These are phyloP conservation scores for Sugiyamaella qingdaonensis DNA, from an alignment of 805 yeast genomes.

Conservation along the genomic window DNA sequence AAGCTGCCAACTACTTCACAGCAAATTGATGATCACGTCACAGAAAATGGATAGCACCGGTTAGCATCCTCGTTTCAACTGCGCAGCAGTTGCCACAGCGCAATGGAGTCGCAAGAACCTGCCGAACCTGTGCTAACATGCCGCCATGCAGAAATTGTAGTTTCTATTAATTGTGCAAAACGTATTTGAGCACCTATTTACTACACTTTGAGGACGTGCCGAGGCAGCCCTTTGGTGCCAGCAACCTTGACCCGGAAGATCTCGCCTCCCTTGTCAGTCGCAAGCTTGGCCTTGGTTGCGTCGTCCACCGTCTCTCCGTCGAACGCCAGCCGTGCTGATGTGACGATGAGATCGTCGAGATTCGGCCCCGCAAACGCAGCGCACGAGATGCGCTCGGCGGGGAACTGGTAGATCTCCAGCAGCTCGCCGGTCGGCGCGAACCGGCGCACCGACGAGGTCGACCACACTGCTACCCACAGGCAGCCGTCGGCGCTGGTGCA, in stretches of 20 bases:
- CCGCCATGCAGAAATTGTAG: too few species aligned
- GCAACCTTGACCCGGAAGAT: slow-evolving; percentile 23
- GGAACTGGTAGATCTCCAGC: slow-evolving; percentile 50
- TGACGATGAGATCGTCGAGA: slow-evolving; percentile 57
- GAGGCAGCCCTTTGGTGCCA: slow-evolving; percentile 20
- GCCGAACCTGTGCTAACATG: too few species aligned
- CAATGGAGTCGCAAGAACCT: too few species aligned
- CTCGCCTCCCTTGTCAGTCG: slow-evolving; percentile 24
- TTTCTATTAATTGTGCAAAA: too few species aligned
- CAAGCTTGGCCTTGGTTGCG: slow-evolving; percentile 18
- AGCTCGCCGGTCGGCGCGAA: slow-evolving; percentile 48
- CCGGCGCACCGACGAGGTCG: slow-evolving; percentile 53
- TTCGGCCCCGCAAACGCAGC: slow-evolving; percentile 63
- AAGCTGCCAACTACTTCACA: too few species aligned
- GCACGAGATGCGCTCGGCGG: slow-evolving; percentile 59
- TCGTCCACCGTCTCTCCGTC: slow-evolving; percentile 5
- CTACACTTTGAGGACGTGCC: slow-evolving; percentile 8
- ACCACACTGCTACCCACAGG: slow-evolving; percentile 66
- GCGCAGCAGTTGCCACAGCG: too few species aligned
- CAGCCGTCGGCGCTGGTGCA: slow-evolving; percentile 50
- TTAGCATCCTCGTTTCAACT: too few species aligned
- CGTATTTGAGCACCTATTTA: too few species aligned
- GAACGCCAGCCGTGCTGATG: slow-evolving; percentile 41
- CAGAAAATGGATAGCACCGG: too few species aligned
- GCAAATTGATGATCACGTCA: too few species aligned